Evolutionary conservation across 1,284 basidiomycete species (phyloP).

Genomic region (Lentinus polychrous): DNA sequence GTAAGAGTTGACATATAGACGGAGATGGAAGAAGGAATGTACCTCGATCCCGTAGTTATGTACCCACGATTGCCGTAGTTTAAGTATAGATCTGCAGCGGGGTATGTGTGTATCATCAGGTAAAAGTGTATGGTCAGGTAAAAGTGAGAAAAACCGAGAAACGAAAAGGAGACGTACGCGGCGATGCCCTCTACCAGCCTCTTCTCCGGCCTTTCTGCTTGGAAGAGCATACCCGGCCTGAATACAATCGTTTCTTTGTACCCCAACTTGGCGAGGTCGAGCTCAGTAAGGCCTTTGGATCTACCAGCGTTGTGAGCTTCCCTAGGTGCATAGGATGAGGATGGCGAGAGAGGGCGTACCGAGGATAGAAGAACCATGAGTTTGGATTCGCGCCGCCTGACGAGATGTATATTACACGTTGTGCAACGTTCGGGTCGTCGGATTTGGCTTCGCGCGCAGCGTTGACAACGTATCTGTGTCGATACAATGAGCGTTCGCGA

Average conservation of each 20-base stretch:
- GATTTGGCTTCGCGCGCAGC: constrained; percentile 58
- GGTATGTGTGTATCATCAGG: not conserved
- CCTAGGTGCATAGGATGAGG: not conserved
- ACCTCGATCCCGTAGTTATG: not conserved
- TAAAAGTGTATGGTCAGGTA: not conserved
- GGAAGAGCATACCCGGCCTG: constrained; percentile 48
- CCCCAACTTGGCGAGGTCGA: constrained; percentile 54
- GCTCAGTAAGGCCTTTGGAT: constrained; percentile 72
- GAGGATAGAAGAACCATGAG: constrained; percentile 45
- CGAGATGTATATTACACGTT: constrained; percentile 69
- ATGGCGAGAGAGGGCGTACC: constrained; percentile 23
- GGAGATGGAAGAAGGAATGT: not conserved
- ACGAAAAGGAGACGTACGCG: constrained; percentile 24
- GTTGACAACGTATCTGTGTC: constrained; percentile 61
- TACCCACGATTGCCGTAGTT: constrained; percentile 1
- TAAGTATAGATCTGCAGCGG: constrained; percentile 2
- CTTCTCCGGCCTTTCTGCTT: constrained; percentile 32
- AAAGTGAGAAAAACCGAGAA: too few relatives aligned
- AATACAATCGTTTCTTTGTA: constrained; percentile 67
- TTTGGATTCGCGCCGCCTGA: constrained; percentile 38
- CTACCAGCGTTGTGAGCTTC: constrained; percentile 25
- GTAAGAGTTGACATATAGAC: not conserved
- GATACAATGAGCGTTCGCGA: not conserved
- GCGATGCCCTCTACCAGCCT: constrained; percentile 35
- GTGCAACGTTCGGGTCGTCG: constrained; percentile 34